phyloP scores from a whole-genome alignment of 2,329 filamentous ascomycete species.

The Cyphellophora attinorum region DNA sequence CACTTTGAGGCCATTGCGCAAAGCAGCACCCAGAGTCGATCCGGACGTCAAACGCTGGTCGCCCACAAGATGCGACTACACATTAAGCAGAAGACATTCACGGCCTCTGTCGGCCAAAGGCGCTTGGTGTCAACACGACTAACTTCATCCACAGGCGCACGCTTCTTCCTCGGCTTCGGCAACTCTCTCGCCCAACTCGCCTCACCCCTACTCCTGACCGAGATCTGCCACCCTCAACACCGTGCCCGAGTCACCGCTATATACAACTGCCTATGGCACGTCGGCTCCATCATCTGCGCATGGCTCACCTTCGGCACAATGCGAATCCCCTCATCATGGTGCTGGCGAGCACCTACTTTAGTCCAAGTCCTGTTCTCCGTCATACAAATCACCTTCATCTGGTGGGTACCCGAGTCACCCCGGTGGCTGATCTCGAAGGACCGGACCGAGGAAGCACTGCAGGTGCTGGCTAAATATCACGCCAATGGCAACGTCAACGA shows the following conservation, averaged over 20 bases:
- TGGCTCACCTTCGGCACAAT: constrained; percentile 36
- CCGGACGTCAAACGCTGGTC: too few species aligned
- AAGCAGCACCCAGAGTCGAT: too few species aligned
- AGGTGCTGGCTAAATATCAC: constrained; percentile 26
- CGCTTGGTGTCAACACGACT: too few species aligned
- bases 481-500: constrained; percentile 29
- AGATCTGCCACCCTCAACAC: constrained; percentile 39
- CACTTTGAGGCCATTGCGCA: too few species aligned
- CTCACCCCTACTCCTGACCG: constrained; percentile 29
- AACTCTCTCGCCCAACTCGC: constrained; percentile 30
- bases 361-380: constrained; percentile 51
- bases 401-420: constrained; percentile 59
- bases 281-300: constrained; percentile 40
- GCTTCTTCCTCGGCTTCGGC: constrained; percentile 57
- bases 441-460: constrained; percentile 17
- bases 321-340: constrained; percentile 34
- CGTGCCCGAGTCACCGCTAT: constrained; percentile 38
- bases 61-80: too few species aligned
- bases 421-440: constrained; percentile 43
- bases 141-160: too few species aligned
- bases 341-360: constrained; percentile 56
- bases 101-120: too few species aligned
- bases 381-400: constrained; percentile 43
- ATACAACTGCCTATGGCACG: constrained; percentile 45
- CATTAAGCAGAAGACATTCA: too few species aligned